Evolutionary conservation across 768 basidiomycete species (phyloP).

Genomic region (Suillus discolor): DNA sequence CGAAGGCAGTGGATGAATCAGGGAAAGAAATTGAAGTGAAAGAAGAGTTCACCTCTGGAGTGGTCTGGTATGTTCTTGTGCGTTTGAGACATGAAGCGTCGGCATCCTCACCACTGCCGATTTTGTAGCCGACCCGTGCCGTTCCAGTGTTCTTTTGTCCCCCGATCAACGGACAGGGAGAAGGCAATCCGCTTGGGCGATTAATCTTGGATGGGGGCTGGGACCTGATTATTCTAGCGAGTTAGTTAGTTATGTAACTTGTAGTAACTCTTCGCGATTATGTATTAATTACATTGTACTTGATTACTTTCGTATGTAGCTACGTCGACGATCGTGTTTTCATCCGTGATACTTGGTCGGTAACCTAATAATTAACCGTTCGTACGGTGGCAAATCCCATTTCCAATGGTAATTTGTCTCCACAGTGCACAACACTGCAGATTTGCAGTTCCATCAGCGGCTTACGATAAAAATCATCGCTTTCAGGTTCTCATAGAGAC

Average conservation of each 20-base stretch:
- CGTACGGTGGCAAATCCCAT: not conserved
- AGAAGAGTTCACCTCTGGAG: conserved; percentile 33
- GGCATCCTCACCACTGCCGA: conserved; percentile 6
- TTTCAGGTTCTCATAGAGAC: not conserved
- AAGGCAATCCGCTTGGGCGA: conserved; percentile 18
- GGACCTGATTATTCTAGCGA: not conserved
- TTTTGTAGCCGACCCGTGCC: conserved; percentile 32
- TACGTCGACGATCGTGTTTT: not conserved
- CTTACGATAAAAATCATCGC: not conserved
- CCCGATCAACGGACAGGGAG: conserved; percentile 30
- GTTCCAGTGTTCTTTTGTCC: conserved; percentile 31
- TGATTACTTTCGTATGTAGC: not conserved
- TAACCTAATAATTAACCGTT: not conserved
- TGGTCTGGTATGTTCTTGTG: conserved; percentile 31
- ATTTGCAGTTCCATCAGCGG: not conserved
- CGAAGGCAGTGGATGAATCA: conserved; percentile 18
- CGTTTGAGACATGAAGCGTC: not conserved
- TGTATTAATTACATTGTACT: not conserved
- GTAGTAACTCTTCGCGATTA: not conserved
- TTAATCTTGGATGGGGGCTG: not conserved
- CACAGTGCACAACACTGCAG: not conserved
- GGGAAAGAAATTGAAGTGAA: conserved; percentile 28
- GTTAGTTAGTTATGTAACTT: not conserved
- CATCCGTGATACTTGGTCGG: conserved; percentile 1
- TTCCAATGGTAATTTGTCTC: conserved; percentile 3